Evolutionary conservation across 345 rosid species (phyloP).

Genomic region (Salix arbutifolia): DNA sequence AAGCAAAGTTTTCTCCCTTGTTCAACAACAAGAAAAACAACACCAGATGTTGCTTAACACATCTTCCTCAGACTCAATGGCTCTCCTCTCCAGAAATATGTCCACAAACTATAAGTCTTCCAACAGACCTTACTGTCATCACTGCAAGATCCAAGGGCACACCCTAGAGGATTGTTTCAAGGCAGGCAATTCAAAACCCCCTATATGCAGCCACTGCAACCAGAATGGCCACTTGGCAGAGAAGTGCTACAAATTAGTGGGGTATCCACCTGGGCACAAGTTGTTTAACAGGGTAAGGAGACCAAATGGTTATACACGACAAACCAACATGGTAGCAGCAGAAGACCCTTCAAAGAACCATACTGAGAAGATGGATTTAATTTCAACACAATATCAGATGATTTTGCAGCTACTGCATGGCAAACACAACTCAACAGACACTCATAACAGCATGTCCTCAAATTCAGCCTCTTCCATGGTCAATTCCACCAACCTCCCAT

Average conservation of each 20-base stretch:
- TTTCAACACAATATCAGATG: too few species aligned
- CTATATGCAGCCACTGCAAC: neutral
- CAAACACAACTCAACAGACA: conserved; percentile 31
- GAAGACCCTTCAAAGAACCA: accelerated
- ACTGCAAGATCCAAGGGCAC: neutral
- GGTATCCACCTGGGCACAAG: too few species aligned
- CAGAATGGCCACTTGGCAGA: neutral
- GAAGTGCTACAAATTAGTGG: neutral
- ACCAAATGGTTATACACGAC: neutral
- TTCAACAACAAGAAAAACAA: neutral
- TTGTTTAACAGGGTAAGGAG: neutral
- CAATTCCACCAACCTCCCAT: too few species aligned
- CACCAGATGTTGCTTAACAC: too few species aligned
- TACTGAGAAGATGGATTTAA: neutral
- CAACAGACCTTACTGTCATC: accelerated
- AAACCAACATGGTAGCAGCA: accelerated
- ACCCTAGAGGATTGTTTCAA: neutral
- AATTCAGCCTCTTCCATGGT: too few species aligned
- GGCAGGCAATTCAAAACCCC: neutral
- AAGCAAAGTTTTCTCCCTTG: neutral
- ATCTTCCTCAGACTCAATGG: neutral
- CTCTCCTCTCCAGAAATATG: accelerated
- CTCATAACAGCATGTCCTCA: neutral
- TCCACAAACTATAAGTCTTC: accelerated
- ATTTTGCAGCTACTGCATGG: too few species aligned